Percentiles rank a stretch among this genome's conserved stretches.
Conservation (phyloP, 768 basidiomycete species). For the Lactarius vividus region DNA sequence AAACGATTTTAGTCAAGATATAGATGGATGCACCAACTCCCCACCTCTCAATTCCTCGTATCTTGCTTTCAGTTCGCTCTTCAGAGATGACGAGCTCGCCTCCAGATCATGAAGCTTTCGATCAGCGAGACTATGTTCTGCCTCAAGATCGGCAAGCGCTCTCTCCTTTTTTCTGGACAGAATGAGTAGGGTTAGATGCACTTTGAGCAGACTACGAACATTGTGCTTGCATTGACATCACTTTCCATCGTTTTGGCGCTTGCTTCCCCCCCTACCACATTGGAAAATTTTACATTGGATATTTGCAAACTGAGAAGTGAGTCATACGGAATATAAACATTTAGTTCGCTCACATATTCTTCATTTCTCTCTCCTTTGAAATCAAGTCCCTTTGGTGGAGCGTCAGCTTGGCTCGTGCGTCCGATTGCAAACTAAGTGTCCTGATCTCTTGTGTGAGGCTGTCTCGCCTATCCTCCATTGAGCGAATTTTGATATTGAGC, state of each 20-base stretch:
- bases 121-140: slow-evolving; percentile 45
- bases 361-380: slow-evolving; percentile 62
- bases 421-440: slow-evolving; percentile 71
- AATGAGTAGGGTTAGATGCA: background rate
- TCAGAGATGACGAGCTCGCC: slow-evolving; percentile 56
- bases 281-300: slow-evolving; percentile 58
- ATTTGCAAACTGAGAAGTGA: slow-evolving; percentile 54
- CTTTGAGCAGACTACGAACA: slow-evolving; percentile 42
- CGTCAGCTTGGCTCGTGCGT: slow-evolving; percentile 74
- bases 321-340: slow-evolving; percentile 9
- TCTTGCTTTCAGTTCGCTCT: slow-evolving; percentile 59
- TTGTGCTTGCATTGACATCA: slow-evolving; percentile 56
- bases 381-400: slow-evolving; percentile 68
- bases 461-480: slow-evolving; percentile 69
- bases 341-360: slow-evolving; percentile 55
- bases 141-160: slow-evolving; percentile 51
- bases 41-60: slow-evolving; percentile 61
- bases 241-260: slow-evolving; percentile 67
- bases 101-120: slow-evolving; percentile 63
- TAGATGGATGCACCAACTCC: slow-evolving; percentile 24
- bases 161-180: slow-evolving; percentile 61
- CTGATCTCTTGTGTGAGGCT: slow-evolving; percentile 67
- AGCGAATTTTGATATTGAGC: slow-evolving; percentile 49
- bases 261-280: slow-evolving; percentile 60
- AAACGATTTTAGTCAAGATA: background rate